Conservation (phyloP, 768 basidiomycete genomes). For the Boletus reticulatus region DNA sequence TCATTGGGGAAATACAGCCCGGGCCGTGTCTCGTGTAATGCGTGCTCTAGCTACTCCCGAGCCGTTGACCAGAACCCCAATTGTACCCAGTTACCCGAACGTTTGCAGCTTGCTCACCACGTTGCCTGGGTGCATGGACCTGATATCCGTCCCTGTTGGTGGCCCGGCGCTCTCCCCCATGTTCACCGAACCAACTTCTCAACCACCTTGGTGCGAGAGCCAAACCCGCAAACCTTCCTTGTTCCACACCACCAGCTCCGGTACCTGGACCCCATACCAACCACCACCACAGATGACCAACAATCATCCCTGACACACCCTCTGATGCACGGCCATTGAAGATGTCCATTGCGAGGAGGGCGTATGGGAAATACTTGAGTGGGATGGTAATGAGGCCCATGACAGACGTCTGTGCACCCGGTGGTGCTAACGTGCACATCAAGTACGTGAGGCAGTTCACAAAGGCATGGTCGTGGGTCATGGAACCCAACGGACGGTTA, state of each 20-base stretch:
- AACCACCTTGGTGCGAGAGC: constrained; percentile 63
- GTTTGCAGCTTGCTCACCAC: constrained; percentile 18
- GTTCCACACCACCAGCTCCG: constrained; percentile 37
- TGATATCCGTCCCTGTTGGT: constrained; percentile 51
- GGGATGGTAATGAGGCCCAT: constrained; percentile 80
- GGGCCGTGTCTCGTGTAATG: neutral
- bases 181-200: constrained; percentile 44
- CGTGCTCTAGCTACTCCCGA: constrained; percentile 35
- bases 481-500: constrained; percentile 58
- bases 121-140: constrained; percentile 52
- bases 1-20: neutral
- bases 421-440: constrained; percentile 61
- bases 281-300: constrained; percentile 86
- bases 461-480: constrained; percentile 62
- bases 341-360: constrained; percentile 70
- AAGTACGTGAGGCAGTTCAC: constrained; percentile 69
- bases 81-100: constrained; percentile 32
- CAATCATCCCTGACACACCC: constrained; percentile 65
- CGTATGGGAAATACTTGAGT: constrained; percentile 69
- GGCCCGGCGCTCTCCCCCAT: constrained; percentile 32
- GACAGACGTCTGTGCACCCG: constrained; percentile 66
- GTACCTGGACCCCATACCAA: constrained; percentile 50
- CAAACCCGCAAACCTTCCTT: constrained; percentile 38
- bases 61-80: constrained; percentile 57
- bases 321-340: constrained; percentile 61